Evolutionary conservation across 2,329 filamentous ascomycete species (phyloP).

Genomic region (Ophiosphaerella narmari): DNA sequence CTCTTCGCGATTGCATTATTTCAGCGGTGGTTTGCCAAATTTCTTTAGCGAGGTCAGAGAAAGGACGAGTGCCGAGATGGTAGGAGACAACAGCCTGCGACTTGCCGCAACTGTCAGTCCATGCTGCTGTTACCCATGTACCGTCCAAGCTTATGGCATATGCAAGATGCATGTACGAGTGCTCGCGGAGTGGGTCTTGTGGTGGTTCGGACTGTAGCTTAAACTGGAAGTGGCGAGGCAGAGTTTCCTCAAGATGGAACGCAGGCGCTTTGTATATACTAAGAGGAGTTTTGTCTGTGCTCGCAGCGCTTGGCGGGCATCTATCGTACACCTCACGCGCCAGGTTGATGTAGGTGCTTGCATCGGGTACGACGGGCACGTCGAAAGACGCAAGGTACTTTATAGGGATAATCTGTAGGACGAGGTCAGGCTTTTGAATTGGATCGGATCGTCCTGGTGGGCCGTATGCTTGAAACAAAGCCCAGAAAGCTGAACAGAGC

Average conservation of each 20-base stretch:
- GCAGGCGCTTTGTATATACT: constrained; percentile 66
- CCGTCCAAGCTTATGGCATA: constrained; percentile 78
- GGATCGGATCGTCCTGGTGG: constrained; percentile 50
- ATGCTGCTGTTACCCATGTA: constrained; percentile 77
- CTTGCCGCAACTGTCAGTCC: constrained; percentile 77
- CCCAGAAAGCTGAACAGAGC: constrained; percentile 74
- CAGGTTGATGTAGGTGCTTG: constrained; percentile 63
- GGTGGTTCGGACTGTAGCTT: constrained; percentile 71
- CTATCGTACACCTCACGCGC: constrained; percentile 80
- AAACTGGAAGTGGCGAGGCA: constrained; percentile 76
- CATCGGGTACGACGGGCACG: constrained; percentile 65
- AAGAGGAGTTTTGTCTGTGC: constrained; percentile 50
- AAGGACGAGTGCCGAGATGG: constrained; percentile 66
- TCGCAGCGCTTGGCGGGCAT: constrained; percentile 58
- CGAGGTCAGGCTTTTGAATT: constrained; percentile 60
- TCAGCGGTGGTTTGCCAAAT: constrained; percentile 79
- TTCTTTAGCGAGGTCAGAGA: constrained; percentile 70
- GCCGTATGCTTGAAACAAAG: constrained; percentile 68
- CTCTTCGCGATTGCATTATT: constrained; percentile 70
- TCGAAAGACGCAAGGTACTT: constrained; percentile 68
- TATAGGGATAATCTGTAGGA: constrained; percentile 75
- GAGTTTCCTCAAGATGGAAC: constrained; percentile 71
- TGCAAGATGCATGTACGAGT: constrained; percentile 78
- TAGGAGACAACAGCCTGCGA: constrained; percentile 76
- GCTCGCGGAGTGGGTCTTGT: constrained; percentile 74